phyloP scores from a whole-genome alignment of 2,329 filamentous ascomycete genomes.

The Anisogramma anomala region DNA sequence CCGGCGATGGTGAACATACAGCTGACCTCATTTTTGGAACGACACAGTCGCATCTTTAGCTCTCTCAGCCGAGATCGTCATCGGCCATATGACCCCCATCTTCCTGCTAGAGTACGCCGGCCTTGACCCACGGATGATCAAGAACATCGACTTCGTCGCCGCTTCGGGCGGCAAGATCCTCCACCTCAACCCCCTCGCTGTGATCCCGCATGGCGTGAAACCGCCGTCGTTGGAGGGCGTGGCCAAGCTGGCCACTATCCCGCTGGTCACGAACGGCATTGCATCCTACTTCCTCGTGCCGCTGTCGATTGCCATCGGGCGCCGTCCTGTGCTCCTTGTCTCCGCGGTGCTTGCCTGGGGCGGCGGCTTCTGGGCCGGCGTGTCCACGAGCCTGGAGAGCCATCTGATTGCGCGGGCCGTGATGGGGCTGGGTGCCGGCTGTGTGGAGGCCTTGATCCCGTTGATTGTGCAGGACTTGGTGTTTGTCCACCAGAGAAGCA shows the following conservation, averaged over 20 bases:
- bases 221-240: slow-evolving; percentile 22
- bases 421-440: slow-evolving; percentile 26
- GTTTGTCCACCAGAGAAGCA: slow-evolving; percentile 28
- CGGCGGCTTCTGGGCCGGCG: slow-evolving; percentile 26
- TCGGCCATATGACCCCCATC: slow-evolving; percentile 23
- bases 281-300: slow-evolving; percentile 28
- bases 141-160: slow-evolving; percentile 19
- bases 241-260: slow-evolving; percentile 24
- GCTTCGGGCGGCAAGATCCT: slow-evolving; percentile 16
- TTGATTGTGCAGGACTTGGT: slow-evolving; percentile 29
- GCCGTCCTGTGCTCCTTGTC: slow-evolving; percentile 26
- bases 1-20: not conserved
- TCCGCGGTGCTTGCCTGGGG: slow-evolving; percentile 24
- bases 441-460: slow-evolving; percentile 26
- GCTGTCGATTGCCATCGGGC: slow-evolving; percentile 26
- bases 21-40: not conserved
- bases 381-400: slow-evolving; percentile 20
- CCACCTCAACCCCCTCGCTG: slow-evolving; percentile 19
- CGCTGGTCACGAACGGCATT: slow-evolving; percentile 25
- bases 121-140: slow-evolving; percentile 22
- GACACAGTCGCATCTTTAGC: slow-evolving; percentile 20
- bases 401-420: slow-evolving; percentile 25
- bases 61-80: slow-evolving; percentile 21
- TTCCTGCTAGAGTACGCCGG: slow-evolving; percentile 26
- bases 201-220: slow-evolving; percentile 21